Conservation (phyloP, 148 eudicot species). For the Rheum nobile region DNA sequence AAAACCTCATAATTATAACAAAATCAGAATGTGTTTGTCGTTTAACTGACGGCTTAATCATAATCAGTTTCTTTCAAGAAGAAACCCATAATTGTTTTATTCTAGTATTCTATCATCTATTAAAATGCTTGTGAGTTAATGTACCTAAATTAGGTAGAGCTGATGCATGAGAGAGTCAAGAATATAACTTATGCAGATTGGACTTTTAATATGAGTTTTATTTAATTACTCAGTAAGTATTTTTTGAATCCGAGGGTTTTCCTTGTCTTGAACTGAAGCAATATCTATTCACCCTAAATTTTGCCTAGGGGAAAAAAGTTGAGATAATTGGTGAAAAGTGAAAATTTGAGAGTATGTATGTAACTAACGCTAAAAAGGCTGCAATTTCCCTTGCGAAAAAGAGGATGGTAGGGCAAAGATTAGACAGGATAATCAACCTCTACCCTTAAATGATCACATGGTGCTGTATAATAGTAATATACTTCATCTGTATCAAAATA, state of each 20-base stretch:
- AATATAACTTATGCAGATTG: too few relatives aligned
- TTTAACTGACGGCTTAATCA: background rate
- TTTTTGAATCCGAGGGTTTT: too few relatives aligned
- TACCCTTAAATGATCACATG: conserved; percentile 5
- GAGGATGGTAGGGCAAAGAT: conserved; percentile 5
- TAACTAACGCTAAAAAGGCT: too few relatives aligned
- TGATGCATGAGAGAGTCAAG: too few relatives aligned
- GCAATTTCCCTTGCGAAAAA: background rate
- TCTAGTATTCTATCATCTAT: background rate
- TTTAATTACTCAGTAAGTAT: too few relatives aligned
- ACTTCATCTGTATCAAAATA: too few relatives aligned
- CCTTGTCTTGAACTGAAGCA: too few relatives aligned
- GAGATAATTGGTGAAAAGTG: background rate
- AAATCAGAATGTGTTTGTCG: conserved; percentile 2
- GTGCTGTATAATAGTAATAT: too few relatives aligned
- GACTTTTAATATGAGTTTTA: too few relatives aligned
- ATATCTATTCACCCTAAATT: too few relatives aligned
- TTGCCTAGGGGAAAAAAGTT: too few relatives aligned
- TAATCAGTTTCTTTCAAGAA: background rate
- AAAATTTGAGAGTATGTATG: background rate
- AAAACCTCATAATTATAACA: conserved; percentile 2
- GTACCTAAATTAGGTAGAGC: too few relatives aligned
- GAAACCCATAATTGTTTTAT: background rate
- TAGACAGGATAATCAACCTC: background rate
- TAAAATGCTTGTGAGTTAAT: background rate